phyloP scores from a whole-genome alignment of 1,284 basidiomycete species.

The Ustilago xerochloae region DNA sequence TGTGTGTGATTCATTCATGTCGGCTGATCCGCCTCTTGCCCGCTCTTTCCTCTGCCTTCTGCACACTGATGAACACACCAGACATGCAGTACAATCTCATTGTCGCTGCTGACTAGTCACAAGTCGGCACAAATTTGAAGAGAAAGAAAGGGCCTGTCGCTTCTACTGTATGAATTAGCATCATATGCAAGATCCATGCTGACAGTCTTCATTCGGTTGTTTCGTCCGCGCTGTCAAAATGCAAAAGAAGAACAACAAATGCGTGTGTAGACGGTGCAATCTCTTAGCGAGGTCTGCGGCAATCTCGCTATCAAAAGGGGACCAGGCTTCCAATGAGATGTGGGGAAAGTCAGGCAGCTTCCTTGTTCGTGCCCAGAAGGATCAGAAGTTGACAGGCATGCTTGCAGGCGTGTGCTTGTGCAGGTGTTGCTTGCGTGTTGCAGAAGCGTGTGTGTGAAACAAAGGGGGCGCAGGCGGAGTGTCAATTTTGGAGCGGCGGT shows the following conservation, averaged over 20 bases:
- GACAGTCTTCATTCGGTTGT: background rate
- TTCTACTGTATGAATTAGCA: background rate
- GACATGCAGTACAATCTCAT: background rate
- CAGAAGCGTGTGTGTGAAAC: background rate
- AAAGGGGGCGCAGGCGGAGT: background rate
- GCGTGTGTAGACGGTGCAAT: background rate
- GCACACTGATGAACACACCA: background rate
- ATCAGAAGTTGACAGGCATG: background rate
- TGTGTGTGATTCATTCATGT: background rate
- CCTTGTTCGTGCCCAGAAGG: background rate
- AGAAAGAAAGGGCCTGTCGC: background rate
- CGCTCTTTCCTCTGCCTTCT: background rate
- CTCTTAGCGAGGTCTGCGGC: background rate
- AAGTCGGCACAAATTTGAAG: background rate
- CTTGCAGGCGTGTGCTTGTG: constrained; percentile 5
- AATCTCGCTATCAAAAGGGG: background rate
- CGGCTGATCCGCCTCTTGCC: background rate
- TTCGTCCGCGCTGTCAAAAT: constrained; percentile 1
- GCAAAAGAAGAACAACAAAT: constrained; percentile 2
- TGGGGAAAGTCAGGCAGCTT: background rate
- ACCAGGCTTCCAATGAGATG: background rate
- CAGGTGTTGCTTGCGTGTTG: too few species aligned
- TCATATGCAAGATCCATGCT: constrained; percentile 4
- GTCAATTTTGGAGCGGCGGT: background rate
- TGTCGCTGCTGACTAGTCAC: background rate